Percentiles rank a stretch among this genome's conserved stretches.
Evolutionary conservation across 2,329 filamentous ascomycete species (phyloP).

Genomic region (Xylariaceae sp.): DNA sequence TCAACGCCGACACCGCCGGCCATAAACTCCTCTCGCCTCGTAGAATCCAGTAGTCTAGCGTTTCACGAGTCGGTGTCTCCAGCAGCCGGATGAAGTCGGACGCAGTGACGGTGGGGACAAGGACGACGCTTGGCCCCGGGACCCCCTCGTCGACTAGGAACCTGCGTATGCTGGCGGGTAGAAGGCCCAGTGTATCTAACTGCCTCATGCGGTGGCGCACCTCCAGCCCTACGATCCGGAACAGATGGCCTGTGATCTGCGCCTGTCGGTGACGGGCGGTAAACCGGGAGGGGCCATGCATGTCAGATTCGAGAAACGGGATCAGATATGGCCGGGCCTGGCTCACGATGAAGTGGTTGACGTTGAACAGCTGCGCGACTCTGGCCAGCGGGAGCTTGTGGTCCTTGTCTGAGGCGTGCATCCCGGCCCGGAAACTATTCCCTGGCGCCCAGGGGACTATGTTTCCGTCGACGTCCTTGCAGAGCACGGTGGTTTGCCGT

Average conservation of each 20-base stretch:
- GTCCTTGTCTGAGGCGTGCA: conserved; percentile 60
- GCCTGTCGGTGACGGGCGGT: conserved; percentile 56
- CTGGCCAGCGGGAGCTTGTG: conserved; percentile 63
- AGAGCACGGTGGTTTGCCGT: conserved; percentile 62
- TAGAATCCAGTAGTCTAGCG: conserved; percentile 78
- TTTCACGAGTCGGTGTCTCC: conserved; percentile 74
- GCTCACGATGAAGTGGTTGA: conserved; percentile 92
- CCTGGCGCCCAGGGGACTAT: conserved; percentile 70
- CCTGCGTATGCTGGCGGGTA: conserved; percentile 66
- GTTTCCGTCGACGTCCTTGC: conserved; percentile 69
- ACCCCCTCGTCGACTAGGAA: conserved; percentile 81
- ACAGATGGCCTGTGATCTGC: conserved; percentile 54
- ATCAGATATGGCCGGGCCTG: conserved; percentile 87
- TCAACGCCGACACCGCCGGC: conserved; percentile 79
- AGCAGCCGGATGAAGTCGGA: conserved; percentile 73
- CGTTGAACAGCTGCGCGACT: conserved; percentile 80
- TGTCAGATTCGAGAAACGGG: conserved; percentile 76
- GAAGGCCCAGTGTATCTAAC: conserved; percentile 69
- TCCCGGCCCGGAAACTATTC: conserved; percentile 66
- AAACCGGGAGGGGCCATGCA: conserved; percentile 67
- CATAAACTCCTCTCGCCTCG: conserved; percentile 84
- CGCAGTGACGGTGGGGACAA: conserved; percentile 74
- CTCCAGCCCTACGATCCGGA: conserved; percentile 69
- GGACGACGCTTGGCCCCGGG: conserved; percentile 70
- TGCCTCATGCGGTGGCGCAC: conserved; percentile 76